phyloP scores from a whole-genome alignment of 768 basidiomycete species.

The Calocybe cyanea region DNA sequence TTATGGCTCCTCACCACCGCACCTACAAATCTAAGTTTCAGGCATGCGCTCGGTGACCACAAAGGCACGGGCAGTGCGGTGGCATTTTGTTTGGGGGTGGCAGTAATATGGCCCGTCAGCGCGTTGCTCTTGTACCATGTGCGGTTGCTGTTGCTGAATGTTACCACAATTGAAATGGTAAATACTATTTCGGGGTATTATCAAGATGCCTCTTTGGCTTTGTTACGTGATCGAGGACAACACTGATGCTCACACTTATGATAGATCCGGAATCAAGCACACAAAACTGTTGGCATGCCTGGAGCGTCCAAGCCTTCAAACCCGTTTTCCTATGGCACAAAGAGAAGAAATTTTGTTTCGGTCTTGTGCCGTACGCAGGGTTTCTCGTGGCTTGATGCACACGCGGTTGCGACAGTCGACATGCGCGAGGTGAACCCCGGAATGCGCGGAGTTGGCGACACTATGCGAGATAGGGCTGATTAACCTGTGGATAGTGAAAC shows the following conservation, averaged over 20 bases:
- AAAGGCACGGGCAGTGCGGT: conserved; percentile 68
- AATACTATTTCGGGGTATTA: conserved; percentile 19
- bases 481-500: neutral
- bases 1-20: conserved; percentile 58
- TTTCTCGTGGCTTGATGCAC: conserved; percentile 73
- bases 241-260: neutral
- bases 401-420: conserved; percentile 63
- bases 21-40: conserved; percentile 37
- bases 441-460: conserved; percentile 15
- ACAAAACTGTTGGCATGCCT: conserved; percentile 57
- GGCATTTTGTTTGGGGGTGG: conserved; percentile 66
- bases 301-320: conserved; percentile 65
- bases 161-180: conserved; percentile 96
- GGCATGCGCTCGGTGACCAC: conserved; percentile 32
- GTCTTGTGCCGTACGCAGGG: conserved; percentile 80
- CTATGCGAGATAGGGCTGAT: conserved; percentile 7
- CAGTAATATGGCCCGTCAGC: conserved; percentile 79
- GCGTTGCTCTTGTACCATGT: conserved; percentile 83
- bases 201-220: no score
- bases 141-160: conserved; percentile 80
- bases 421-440: conserved; percentile 75
- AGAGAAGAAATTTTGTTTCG: conserved; percentile 69
- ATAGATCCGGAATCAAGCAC: conserved; percentile 84
- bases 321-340: conserved; percentile 81
- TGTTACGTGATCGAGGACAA: neutral